Base-by-base conservation (phyloP, 805 yeast species). In the Schwanniomyces occidentalis region DNA sequence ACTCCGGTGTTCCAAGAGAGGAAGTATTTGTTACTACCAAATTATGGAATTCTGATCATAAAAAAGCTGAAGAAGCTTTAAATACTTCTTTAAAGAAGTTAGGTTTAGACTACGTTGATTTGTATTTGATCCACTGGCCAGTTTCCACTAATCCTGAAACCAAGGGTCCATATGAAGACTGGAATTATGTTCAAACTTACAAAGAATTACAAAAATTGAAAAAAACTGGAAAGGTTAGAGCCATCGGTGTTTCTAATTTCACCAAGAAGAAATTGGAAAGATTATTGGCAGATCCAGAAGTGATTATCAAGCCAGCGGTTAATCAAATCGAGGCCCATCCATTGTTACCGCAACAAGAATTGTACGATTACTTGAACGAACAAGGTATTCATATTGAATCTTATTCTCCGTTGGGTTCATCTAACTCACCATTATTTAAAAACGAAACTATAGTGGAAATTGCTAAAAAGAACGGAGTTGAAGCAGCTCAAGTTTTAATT, bases 91-190 rank as follows among this genome's bases (percentile, higher is more conserved):
- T 85, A 52, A 48, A 69, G 48, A 76, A 80, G 49, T 65, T 85
- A 44, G 80, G 80, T 0, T 51, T 83, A 46, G 90, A 82, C 33
- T 85, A 85, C 50, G 80, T 85, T 32, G 95, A 85, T 53, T 63
- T 85, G 40, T 78, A 78, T 54, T 68, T 85, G 51, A 71, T 85
- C 56, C 95, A 86, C 61, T 86, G 91, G 91, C 95, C 95, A 7
- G 26, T 17, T 8, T 32, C 42, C 10, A 17, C 25, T 2, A 28
- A 42, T 23, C 41, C 45, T 6, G 38, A 30, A 15, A 44, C 47
- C 18, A 38, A 38, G 3, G 32, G 42, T 17, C 44, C 42, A 8
- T 51, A 45, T 32, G 26, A 39, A 5, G 59, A 52, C 9, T 46
- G 64, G 60, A 48, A 48, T 41, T 62, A 42, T 36, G 53, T 65